Base-by-base conservation (phyloP, 108 stramenopile species). In the Nitzschia putrida region DNA sequence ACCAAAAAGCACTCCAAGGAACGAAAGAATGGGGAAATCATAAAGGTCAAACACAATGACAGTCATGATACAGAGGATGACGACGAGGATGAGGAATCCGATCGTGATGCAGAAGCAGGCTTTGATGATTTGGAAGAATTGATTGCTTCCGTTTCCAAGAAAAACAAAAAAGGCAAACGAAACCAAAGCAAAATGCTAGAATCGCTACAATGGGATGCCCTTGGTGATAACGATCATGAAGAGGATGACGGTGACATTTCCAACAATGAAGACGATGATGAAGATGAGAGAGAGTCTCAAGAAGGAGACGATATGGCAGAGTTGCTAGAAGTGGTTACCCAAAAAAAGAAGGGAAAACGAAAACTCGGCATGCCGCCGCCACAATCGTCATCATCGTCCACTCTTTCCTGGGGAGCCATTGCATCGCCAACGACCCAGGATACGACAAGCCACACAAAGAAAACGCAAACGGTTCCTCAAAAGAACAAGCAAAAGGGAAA, bases 71-170 rank as follows among this genome's bases (percentile, higher is more conserved):
- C 29, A 34, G 29, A 34, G 4, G 29, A 34, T 34, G n/a, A n/a
- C n/a, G n/a, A n/a, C n/a, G n/a, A n/a, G n/a, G n/a, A n/a, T n/a
- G n/a, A n/a, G n/a, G n/a, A n/a, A n/a, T n/a, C n/a, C n/a, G n/a
- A n/a, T n/a, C n/a, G n/a, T n/a, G n/a, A n/a, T n/a, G n/a, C n/a
- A n/a, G n/a, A n/a, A 18, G 85, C 80, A 23, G 85, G 84, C 16
- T 64, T 83, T 16, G 87, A 77, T 23, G 83, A 81, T 26, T 71
- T 91, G 14, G 90, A 91, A 13, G 84, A 80, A 2, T 60, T 80
- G 11, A 70, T 69, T 5, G 77, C 73, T 20, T 77, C 12, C 57
- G 69, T 9, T 68, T 66, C 43, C 74, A 79, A 59, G 73, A 79
- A 51, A 64, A 34, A 23, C 73, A 69, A 60, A 68, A 71, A 63